Percentiles rank a stretch among this genome's conserved stretches.
phyloP scores from a whole-genome alignment of 164 flowering plant genomes.

The Vitis cinerea region DNA sequence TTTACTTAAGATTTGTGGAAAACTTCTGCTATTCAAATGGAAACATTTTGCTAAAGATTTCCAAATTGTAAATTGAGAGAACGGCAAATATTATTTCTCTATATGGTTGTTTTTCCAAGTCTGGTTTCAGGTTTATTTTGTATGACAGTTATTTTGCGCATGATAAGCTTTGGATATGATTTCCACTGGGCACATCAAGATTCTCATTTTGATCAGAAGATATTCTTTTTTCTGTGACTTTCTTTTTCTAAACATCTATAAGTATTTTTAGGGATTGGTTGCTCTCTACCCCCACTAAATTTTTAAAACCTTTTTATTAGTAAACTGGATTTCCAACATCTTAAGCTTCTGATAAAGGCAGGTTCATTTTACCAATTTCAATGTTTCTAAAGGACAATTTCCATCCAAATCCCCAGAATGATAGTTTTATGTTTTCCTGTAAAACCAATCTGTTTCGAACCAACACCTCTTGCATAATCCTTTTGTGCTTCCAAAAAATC shows the following conservation, averaged over 20 bases:
- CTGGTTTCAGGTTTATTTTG: constrained; percentile 3
- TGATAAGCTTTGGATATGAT: constrained; percentile 98
- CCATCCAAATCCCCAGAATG: no score
- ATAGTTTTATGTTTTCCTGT: not conserved
- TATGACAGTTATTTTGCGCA: constrained; percentile 75
- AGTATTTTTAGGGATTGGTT: not conserved
- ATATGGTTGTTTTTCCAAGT: not conserved
- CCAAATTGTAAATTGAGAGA: not conserved
- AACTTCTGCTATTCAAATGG: not conserved
- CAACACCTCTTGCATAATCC: not conserved
- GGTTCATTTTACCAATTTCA: no score
- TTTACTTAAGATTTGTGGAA: no score
- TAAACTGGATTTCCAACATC: not conserved
- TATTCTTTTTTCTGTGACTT: constrained; percentile 23
- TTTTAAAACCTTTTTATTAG: not conserved
- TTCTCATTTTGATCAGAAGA: constrained; percentile 70
- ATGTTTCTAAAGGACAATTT: no score
- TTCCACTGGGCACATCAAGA: constrained; percentile 67
- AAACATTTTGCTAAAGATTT: not conserved
- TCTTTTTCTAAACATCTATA: not conserved
- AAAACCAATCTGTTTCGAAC: not conserved
- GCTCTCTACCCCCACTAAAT: not conserved
- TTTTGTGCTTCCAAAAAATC: not conserved
- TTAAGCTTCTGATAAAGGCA: no score
- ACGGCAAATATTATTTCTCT: no score